Evolutionary conservation across 257 asterid genomes (phyloP).

Genomic region (Scutellaria minor): DNA sequence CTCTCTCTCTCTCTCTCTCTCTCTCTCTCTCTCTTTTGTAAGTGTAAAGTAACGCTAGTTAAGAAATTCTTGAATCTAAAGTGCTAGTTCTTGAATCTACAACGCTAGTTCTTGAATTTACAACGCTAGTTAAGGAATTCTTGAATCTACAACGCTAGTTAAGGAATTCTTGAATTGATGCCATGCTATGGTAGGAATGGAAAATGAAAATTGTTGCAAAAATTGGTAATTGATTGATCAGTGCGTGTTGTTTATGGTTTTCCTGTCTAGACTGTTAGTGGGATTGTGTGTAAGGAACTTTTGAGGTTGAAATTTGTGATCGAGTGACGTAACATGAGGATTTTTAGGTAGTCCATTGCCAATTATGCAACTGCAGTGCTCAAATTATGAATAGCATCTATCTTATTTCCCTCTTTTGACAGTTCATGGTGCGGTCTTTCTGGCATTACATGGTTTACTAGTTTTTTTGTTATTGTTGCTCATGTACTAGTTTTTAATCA

Average conservation of each 20-base stretch:
- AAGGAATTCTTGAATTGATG: slow-evolving; percentile 26
- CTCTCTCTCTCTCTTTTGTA: not conserved
- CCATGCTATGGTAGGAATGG: slow-evolving; percentile 1
- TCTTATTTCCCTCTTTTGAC: not conserved
- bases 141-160: not conserved
- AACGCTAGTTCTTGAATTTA: too few relatives aligned
- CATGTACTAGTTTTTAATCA: not conserved
- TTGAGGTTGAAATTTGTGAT: slow-evolving; percentile 19
- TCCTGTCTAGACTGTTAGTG: not conserved
- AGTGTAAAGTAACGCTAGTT: not conserved
- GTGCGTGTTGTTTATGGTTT: not conserved
- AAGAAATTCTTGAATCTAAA: too few relatives aligned
- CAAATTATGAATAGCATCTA: not conserved
- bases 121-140: too few relatives aligned
- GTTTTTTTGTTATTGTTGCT: not conserved
- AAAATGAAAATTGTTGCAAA: not conserved
- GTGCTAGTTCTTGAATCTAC: too few relatives aligned
- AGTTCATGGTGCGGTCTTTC: not conserved
- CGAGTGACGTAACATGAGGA: slow-evolving; percentile 7
- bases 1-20: not conserved
- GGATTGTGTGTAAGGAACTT: slow-evolving; percentile 25
- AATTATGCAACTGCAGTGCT: slow-evolving; percentile 29
- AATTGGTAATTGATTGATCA: not conserved
- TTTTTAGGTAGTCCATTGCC: slow-evolving; percentile 12
- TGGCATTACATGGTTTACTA: not conserved